Base-by-base conservation (phyloP, 2,329 filamentous ascomycete species). In the Pestalotiopsis sp. region DNA sequence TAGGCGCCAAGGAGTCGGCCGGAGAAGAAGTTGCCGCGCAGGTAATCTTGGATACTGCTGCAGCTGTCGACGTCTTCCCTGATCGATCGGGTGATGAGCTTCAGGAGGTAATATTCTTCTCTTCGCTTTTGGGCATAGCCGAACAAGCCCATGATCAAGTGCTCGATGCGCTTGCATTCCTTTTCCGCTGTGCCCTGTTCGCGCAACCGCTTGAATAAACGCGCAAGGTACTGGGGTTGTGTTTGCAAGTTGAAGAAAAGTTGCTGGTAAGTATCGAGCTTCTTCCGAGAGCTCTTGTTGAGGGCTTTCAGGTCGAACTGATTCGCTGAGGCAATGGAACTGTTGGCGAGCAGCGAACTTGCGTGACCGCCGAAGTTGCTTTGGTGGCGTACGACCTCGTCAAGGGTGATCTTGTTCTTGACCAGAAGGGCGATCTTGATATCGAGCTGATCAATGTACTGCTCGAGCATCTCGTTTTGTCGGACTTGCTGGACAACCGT, bases 361-460 rank as follows among this genome's bases (percentile, higher is more conserved):
- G 95, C 91, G 76, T 96, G 92, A 2, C 95, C 95, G 68, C 96
- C 96, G 75, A 96, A 98, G 79, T 97, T 97, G 83, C 92, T 95
- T 77, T 99, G 96, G 78, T 98, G 96, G 75, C 94, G 94, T 67
- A 99, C 93, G 36, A 99, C 96, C 81, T 99, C 97, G 77, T 99
- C 96, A 3, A 99, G 87, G 0, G 96, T 98, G 76, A 99, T 99
- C 82, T 99, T 99, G 88, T 99, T 99, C 87, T 98, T 98, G 75
- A 99, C 96, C 20, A 99, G 87, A 3, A 99, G 88, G 1, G 96
- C 96, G 79, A 99, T 99, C 83, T 99, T 99, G 85, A 99, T 97
- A 77, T 99, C 97, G 45, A 99, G 88, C 78, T 99, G 96, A 75
- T 97, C 95, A 73, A 99, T 97, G 77, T 99, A 99, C 78, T 98